Conservation (phyloP, 2,329 filamentous ascomycete species). For the Diaporthe batatas region DNA sequence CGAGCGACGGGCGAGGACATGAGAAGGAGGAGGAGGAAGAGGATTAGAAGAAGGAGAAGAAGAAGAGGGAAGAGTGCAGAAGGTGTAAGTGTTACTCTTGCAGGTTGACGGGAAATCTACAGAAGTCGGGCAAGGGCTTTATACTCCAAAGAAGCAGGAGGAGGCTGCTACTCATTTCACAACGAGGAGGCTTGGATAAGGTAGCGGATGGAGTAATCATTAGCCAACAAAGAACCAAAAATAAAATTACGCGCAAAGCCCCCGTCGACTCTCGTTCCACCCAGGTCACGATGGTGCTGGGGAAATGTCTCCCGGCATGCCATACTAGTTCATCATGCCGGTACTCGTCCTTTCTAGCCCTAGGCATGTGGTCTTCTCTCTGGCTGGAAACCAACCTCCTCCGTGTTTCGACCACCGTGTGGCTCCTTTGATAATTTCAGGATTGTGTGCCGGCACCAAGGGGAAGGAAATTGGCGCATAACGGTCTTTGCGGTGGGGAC, state of each 20-base stretch:
- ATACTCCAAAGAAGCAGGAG: constrained; percentile 13
- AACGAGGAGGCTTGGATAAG: neutral
- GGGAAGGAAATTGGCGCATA: constrained; percentile 2
- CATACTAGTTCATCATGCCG: neutral
- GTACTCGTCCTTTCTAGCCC: constrained; percentile 7
- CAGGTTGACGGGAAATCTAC: constrained; percentile 7
- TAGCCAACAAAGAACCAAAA: constrained; percentile 23
- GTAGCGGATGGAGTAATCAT: neutral
- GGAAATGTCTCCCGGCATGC: constrained; percentile 19
- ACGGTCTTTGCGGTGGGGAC: constrained; percentile 1
- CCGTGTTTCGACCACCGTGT: constrained; percentile 17
- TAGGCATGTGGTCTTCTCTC: constrained; percentile 14
- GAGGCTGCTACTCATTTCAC: constrained; percentile 6
- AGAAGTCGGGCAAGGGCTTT: constrained; percentile 24
- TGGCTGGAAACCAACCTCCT: neutral
- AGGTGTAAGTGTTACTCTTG: neutral
- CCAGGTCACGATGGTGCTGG: constrained; percentile 1
- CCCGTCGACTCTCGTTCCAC: neutral
- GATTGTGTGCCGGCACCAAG: neutral
- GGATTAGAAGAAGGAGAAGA: neutral
- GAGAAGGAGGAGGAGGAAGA: neutral
- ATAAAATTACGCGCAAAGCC: constrained; percentile 11
- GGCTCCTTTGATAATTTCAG: neutral
- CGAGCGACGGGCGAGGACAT: constrained; percentile 35
- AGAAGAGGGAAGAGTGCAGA: neutral